Conservation (phyloP, 148 eudicot genomes). For the Talinum fruticosum region DNA sequence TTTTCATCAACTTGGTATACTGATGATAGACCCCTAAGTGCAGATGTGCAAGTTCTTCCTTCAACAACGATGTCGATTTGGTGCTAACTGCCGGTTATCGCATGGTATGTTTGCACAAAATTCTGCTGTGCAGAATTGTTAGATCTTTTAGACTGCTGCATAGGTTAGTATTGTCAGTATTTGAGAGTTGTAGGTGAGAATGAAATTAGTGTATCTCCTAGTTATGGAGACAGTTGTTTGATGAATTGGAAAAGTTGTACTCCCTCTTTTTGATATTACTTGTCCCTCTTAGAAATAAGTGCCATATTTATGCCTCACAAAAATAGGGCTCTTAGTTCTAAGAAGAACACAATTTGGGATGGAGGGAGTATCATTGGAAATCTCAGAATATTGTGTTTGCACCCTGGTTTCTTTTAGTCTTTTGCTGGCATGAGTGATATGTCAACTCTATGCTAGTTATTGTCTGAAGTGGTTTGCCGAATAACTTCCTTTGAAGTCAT, state of each 20-base stretch:
- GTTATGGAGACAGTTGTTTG: neutral
- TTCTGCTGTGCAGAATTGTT: conserved; percentile 32
- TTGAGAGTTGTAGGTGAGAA: conserved; percentile 12
- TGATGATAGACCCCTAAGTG: conserved; percentile 79
- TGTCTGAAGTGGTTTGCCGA: neutral
- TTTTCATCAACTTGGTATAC: conserved; percentile 42
- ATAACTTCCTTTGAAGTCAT: neutral
- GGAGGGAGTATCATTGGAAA: too few species aligned
- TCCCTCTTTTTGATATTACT: too few species aligned
- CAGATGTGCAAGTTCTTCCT: conserved; percentile 99
- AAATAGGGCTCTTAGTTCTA: too few species aligned
- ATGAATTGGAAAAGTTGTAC: neutral
- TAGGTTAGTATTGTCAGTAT: conserved; percentile 3
- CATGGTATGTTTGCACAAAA: conserved; percentile 84
- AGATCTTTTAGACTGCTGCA: conserved; percentile 19
- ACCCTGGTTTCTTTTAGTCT: neutral
- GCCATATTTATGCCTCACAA: too few species aligned
- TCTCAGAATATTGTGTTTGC: neutral
- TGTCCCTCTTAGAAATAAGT: too few species aligned
- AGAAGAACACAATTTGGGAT: too few species aligned
- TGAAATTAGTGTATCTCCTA: neutral
- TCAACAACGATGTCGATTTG: conserved; percentile 96
- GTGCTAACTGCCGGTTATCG: conserved; percentile 93
- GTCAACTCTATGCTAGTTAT: neutral
- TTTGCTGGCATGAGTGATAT: conserved; percentile 4